Base-by-base conservation (phyloP, 352 stramenopile species). In the Elongisporangium undulatum region DNA sequence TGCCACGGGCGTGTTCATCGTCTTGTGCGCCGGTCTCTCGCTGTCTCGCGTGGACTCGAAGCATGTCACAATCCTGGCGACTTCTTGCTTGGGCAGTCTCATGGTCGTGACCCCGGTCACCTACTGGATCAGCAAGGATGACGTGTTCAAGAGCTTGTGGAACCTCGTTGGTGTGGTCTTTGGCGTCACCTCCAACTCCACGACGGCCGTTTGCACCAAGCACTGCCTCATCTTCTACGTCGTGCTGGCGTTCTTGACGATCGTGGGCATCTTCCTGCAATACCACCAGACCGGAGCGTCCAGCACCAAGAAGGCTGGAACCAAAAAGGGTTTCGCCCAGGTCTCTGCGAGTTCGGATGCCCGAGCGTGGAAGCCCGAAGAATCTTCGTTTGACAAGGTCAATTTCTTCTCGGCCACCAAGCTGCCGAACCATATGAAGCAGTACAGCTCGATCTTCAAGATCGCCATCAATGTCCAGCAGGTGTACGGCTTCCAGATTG, bases 391-490 rank as follows among this genome's bases (percentile, higher is more conserved):
- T 10, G 75, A 89, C 49, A 84, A 72, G 53, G 64, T 86, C 22
- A 96, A 96, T 60, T 92, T 94, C 56, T 96, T 96, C 49, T 90
- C 85, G 1, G 71, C 85, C 0, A 60, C 65, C 10, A 84, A 80
- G 41, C 64, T 94, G 22, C 85, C 87, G 15, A 63, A 69, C 38
- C 84, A 94, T 53, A 94, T 96, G 85, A 83, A 92, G 62, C 87
- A 90, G 56, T 96, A 90, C 52, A 83, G 74, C 8, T 72, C 81
- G 39, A 92, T 96, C 41, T 92, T 93, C 62, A 79, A 77, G 22
- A 86, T 92, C 23, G 87, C 87, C 20, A 79, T 88, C 58, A 92
- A 92, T 38, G 87, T 96, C n/a, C 83, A 92, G 56, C 83, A 82
- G 16, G 87, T 80, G 45, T 95, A 89, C 59, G 86, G 86, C 0